Evolutionary conservation across 768 basidiomycete genomes (phyloP), one percentile per base, ranked within the genome.

Genomic region (Hericium rajendrae): DNA sequence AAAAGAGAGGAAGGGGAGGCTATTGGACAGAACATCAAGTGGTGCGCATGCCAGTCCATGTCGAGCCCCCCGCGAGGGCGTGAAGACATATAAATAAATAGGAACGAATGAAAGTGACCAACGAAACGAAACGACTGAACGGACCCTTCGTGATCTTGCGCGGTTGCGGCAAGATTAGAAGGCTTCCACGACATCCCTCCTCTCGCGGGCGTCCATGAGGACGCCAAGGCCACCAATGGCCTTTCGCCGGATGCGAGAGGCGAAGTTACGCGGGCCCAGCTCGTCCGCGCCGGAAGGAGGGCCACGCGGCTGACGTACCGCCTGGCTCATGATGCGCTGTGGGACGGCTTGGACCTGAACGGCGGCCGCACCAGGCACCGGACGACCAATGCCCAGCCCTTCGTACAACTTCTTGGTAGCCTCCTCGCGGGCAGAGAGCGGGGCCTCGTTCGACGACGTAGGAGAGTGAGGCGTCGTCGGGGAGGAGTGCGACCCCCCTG

Each of bases 221-320:
- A 80, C 80, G 56, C 85, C 86, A 53, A 92, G 73, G 26, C 89
- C 88, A 38, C 86, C 88, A 59, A 91, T 87, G 18, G 91, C 90
- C 76, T 87, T 83, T 66, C 88, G 82, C 71, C 90, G 80, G 72
- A 89, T 86, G 64, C 91, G 82, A 39, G 84, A 84, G 6, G 91
- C 91, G 75, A 93, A 93, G 70, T 93, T 93, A 78, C 88, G 86
- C 48, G 88, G 86, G 18, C 86, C 85, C 52, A 93, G 81, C 67
- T 93, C 91, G 66, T 93, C 91, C 61, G 83, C 83, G 67, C 87
- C 86, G 22, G 87, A 87, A 48, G 91, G 91, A 57, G 91, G 91
- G 65, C 91, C 91, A 58, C 84, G 82, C 65, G 91, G 91, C 75
- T 93, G 91, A 70, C 91, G 84, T 55, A 84, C 77, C 59, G 88